Base-by-base conservation (phyloP, 208 protist species). In the Leptomonas pyrrhocoris region DNA sequence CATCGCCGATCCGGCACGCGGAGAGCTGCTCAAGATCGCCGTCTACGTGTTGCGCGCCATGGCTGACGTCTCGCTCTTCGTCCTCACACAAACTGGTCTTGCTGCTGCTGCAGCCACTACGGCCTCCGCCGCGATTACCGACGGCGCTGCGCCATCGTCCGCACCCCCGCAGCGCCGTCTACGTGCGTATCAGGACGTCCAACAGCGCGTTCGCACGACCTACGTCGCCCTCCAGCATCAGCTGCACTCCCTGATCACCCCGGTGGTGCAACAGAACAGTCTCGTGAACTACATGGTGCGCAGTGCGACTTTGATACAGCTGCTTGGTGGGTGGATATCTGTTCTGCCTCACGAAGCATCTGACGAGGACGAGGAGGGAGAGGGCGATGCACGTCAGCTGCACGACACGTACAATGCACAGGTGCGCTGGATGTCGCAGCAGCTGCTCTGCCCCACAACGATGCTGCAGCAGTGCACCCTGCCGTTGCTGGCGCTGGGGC, bases 201-300 rank as follows among this genome's bases (percentile, higher is more conserved):
- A 78, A 66, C 56, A 68, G 57, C 61, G 63, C 50, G 65, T 83
- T 57, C 48, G 36, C 31, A 49, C 57, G 30, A 55, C 69, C 30
- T 88, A 86, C 56, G 38, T 65, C 2, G 56, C 77, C 19, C 61
- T 94, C n/a, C 75, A 81, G 49, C 79, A 79, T 19, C 92, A 94
- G 49, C 50, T 94, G 28, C 63, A 68, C 31, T 71, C 79, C 23
- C 40, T 94, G 12, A 77, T 75, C 18, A 57, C 56, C n/a, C 84
- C 92, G 31, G 77, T 92, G 15, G 68, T 93, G 30, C 73, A 80
- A 70, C 85, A 93, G 45, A 59, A 65, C 19, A 83, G 70, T 34
- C 67, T 95, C 18, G 74, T 77, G 21, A 93, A 91, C 74, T 94
- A 94, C 68, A 85, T 94, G 75, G 92, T 96, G 56, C 89, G 92